phyloP scores from a whole-genome alignment of 176 grass and related monocot species.

The Leersia perrieri region DNA sequence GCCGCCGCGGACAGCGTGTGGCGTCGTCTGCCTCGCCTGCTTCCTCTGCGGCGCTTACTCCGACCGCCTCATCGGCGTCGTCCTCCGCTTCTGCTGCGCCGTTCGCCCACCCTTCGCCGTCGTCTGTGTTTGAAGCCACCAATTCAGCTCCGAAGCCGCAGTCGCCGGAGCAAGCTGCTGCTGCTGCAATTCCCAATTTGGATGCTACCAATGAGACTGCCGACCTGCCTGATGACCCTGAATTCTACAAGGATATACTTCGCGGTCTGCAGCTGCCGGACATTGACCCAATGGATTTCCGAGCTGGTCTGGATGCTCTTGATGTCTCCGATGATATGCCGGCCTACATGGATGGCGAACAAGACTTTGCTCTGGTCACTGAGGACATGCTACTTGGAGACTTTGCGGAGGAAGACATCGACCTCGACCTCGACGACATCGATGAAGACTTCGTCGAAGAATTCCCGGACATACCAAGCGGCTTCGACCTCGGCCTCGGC shows the following conservation, averaged over 20 bases:
- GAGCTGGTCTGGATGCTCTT: slow-evolving; percentile 26
- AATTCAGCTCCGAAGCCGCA: neutral
- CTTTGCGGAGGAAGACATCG: slow-evolving; percentile 23
- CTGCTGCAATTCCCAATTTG: neutral
- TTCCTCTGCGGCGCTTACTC: neutral
- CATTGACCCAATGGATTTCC: slow-evolving; percentile 53
- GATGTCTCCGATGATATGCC: slow-evolving; percentile 12
- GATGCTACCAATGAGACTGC: neutral
- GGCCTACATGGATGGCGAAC: slow-evolving; percentile 20
- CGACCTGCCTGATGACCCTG: slow-evolving; percentile 32
- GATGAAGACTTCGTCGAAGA: slow-evolving; percentile 19
- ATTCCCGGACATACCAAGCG: slow-evolving; percentile 28
- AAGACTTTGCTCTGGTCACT: slow-evolving; percentile 18
- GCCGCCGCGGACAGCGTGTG: slow-evolving; percentile 24
- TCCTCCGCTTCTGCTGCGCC: slow-evolving; percentile 42
- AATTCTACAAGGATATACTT: slow-evolving; percentile 45
- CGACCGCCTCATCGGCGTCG: slow-evolving; percentile 32
- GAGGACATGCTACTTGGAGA: slow-evolving; percentile 38
- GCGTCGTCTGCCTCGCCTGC: neutral
- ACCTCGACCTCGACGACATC: slow-evolving; percentile 44
- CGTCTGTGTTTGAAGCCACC: slow-evolving; percentile 41
- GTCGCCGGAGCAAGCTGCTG: slow-evolving; percentile 3
- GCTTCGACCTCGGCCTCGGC: slow-evolving; percentile 39
- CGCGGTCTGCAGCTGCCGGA: slow-evolving; percentile 34
- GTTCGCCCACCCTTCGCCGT: slow-evolving; percentile 45